Conservation (phyloP, 2,329 filamentous ascomycete species). For the Fusarium sp. region DNA sequence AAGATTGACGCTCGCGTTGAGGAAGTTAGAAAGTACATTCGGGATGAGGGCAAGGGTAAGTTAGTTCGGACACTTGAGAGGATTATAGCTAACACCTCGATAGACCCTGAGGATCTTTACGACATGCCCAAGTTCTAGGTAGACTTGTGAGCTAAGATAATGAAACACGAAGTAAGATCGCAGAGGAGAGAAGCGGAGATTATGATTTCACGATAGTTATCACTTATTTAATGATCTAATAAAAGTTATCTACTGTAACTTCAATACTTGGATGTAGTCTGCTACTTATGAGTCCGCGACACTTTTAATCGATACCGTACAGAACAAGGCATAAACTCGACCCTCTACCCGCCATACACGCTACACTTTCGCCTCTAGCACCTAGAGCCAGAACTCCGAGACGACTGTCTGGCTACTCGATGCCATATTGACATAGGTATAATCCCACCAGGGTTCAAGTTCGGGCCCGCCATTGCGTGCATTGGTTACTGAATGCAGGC, state of each 20-base stretch:
- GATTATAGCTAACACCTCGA: background rate
- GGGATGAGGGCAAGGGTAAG: constrained; percentile 62
- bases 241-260: background rate
- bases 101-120: constrained; percentile 40
- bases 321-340: fast-evolving
- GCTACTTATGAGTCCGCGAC: fast-evolving
- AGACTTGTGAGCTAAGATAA: background rate
- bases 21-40: constrained; percentile 64
- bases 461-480: too few species aligned
- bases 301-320: fast-evolving
- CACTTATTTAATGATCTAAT: background rate
- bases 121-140: constrained; percentile 37
- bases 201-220: background rate
- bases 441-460: background rate
- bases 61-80: background rate
- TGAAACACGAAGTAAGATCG: background rate
- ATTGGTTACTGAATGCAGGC: too few species aligned
- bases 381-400: too few species aligned
- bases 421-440: background rate
- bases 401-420: too few species aligned
- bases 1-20: constrained; percentile 61
- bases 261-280: background rate
- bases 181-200: background rate
- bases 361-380: too few species aligned
- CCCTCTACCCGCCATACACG: background rate